Evolutionary conservation across 2,329 filamentous ascomycete genomes (phyloP).

Genomic region (Dothideomycetes sp.): DNA sequence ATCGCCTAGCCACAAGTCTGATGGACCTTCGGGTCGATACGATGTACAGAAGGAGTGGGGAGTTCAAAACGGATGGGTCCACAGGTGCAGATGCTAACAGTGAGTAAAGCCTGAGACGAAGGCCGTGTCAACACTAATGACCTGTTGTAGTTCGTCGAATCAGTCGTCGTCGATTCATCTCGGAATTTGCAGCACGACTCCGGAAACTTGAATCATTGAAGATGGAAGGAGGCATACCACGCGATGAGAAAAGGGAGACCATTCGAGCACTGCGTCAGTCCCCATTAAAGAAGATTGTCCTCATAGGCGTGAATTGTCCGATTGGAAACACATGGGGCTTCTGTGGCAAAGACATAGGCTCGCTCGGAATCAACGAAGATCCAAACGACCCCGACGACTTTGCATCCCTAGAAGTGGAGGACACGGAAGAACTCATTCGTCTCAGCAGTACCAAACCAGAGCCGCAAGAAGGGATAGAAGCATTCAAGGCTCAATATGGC

Average conservation of each 20-base stretch:
- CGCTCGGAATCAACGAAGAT: constrained; percentile 20
- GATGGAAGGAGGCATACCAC: constrained; percentile 38
- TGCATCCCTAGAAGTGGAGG: constrained; percentile 24
- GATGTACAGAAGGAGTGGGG: constrained; percentile 19
- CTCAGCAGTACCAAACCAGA: constrained; percentile 19
- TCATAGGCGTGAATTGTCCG: constrained; percentile 36
- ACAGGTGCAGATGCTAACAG: neutral
- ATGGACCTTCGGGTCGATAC: constrained; percentile 36
- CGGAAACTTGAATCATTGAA: constrained; percentile 35
- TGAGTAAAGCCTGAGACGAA: neutral
- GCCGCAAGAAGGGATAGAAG: constrained; percentile 18
- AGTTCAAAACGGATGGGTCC: constrained; percentile 20
- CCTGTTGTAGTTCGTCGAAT: neutral
- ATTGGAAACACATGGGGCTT: constrained; percentile 38
- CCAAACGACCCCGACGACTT: constrained; percentile 16
- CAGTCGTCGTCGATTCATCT: constrained; percentile 29
- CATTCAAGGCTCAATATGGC: constrained; percentile 31
- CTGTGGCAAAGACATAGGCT: constrained; percentile 26
- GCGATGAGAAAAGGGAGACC: constrained; percentile 39
- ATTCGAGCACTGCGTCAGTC: constrained; percentile 34
- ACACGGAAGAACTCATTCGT: constrained; percentile 20
- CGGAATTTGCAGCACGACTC: constrained; percentile 35
- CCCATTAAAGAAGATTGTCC: constrained; percentile 35
- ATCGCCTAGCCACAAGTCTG: constrained; percentile 31
- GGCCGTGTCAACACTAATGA: neutral